Conservation (phyloP, 1,284 basidiomycete species). For the Vanrija sp. region DNA sequence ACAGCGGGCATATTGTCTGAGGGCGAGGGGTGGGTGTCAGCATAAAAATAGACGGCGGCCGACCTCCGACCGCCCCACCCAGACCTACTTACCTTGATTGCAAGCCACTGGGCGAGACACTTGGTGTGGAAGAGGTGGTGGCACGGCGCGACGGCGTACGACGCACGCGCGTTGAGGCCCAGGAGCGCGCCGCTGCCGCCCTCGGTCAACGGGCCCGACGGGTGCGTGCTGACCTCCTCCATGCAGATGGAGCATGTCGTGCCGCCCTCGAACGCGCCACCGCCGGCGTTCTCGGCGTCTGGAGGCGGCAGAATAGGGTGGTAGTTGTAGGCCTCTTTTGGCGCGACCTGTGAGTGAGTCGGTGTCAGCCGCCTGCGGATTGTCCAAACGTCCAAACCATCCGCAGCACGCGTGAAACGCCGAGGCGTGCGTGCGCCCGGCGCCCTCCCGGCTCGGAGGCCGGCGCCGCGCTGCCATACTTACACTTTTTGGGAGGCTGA, state of each 20-base stretch:
- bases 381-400: background rate
- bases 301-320: constrained; percentile 69
- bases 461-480: background rate
- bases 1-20: constrained; percentile 84
- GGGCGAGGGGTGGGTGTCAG: background rate
- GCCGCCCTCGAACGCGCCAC: constrained; percentile 52
- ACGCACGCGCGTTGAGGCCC: constrained; percentile 55
- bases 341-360: constrained; percentile 50
- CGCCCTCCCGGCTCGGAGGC: too few species aligned
- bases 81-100: constrained; percentile 65
- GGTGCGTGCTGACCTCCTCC: constrained; percentile 70
- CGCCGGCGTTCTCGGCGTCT: constrained; percentile 66
- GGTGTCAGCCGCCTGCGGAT: background rate
- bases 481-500: constrained; percentile 35
- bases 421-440: too few species aligned
- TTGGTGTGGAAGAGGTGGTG: constrained; percentile 85
- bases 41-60: too few species aligned
- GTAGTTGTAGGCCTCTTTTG: constrained; percentile 70
- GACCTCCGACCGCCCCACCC: constrained; percentile 11
- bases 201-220: constrained; percentile 31
- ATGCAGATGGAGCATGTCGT: constrained; percentile 88
- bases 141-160: constrained; percentile 81
- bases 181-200: constrained; percentile 33
- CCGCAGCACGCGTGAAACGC: background rate
- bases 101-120: constrained; percentile 79